A percentile compares a stretch with the other conserved stretches of the same genome.
Evolutionary conservation across 1,284 basidiomycete species (phyloP).

Genomic region (Melampsora larici-populina): DNA sequence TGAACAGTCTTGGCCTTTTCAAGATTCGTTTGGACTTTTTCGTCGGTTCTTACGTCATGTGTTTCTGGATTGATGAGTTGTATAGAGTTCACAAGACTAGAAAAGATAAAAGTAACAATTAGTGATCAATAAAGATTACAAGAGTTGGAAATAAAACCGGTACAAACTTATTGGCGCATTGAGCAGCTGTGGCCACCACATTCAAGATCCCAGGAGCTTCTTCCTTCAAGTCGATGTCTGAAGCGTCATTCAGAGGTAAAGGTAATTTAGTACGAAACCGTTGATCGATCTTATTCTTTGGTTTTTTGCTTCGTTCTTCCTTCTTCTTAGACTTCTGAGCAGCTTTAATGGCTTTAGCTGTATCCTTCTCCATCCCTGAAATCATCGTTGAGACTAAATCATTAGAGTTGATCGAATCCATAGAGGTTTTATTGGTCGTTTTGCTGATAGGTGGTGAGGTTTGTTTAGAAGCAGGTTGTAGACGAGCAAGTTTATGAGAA

Average conservation of each 20-base stretch:
- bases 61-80: slow-evolving; percentile 6
- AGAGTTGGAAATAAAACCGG: too few species aligned
- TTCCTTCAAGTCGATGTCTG: neutral
- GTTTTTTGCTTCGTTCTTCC: too few species aligned
- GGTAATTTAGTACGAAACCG: neutral
- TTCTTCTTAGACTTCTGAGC: too few species aligned
- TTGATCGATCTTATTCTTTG: too few species aligned
- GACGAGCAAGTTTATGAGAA: too few species aligned
- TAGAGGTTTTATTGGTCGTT: too few species aligned
- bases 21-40: neutral
- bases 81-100: slow-evolving; percentile 24
- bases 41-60: neutral
- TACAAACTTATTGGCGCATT: neutral
- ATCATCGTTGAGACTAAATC: too few species aligned
- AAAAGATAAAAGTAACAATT: neutral
- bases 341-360: too few species aligned
- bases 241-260: neutral
- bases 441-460: too few species aligned
- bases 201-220: neutral
- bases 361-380: too few species aligned
- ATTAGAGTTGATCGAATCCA: too few species aligned
- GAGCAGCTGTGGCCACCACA: neutral
- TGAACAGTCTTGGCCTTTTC: slow-evolving; percentile 10
- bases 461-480: too few species aligned
- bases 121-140: neutral